Conservation (phyloP, 495 filamentous ascomycete species). For the Penicillium paradoxum region DNA sequence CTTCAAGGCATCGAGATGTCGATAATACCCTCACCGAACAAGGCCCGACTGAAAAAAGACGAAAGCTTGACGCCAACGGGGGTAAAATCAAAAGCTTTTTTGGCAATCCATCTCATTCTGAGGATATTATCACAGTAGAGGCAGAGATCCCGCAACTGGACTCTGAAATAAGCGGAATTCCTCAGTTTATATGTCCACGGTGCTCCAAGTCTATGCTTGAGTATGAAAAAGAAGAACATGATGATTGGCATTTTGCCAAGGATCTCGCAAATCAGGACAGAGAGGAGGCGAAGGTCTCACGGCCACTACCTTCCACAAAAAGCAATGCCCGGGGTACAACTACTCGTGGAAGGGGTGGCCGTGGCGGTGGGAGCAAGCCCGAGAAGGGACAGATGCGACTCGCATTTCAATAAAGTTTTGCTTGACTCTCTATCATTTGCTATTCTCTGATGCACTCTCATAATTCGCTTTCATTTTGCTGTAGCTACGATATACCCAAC, state of each 20-base stretch:
- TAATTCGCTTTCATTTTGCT: background rate
- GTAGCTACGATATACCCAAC: conserved; percentile 4
- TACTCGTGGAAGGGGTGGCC: conserved; percentile 29
- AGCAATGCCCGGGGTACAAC: conserved; percentile 22
- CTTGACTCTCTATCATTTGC: too few relatives aligned
- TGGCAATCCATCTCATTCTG: conserved; percentile 15
- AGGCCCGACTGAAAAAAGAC: conserved; percentile 26
- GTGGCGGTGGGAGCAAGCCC: conserved; percentile 42
- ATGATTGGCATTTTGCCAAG: conserved; percentile 96
- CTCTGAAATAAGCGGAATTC: background rate
- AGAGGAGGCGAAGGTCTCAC: conserved; percentile 25
- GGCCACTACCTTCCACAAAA: conserved; percentile 16
- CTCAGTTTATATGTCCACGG: conserved; percentile 49
- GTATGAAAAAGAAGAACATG: conserved; percentile 66
- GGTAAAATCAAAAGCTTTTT: conserved; percentile 35
- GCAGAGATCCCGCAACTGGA: background rate
- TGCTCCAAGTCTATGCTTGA: conserved; percentile 56
- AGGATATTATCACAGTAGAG: conserved; percentile 9
- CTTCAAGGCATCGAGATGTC: conserved; percentile 8
- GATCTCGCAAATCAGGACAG: conserved; percentile 65
- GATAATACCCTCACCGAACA: conserved; percentile 4
- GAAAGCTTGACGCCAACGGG: conserved; percentile 25
- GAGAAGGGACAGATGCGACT: conserved; percentile 77
- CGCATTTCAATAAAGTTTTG: conserved; percentile 45
- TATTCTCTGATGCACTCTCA: too few relatives aligned